Base-by-base conservation (phyloP, 305 asterid species). In the Solanum aculeatissimum region DNA sequence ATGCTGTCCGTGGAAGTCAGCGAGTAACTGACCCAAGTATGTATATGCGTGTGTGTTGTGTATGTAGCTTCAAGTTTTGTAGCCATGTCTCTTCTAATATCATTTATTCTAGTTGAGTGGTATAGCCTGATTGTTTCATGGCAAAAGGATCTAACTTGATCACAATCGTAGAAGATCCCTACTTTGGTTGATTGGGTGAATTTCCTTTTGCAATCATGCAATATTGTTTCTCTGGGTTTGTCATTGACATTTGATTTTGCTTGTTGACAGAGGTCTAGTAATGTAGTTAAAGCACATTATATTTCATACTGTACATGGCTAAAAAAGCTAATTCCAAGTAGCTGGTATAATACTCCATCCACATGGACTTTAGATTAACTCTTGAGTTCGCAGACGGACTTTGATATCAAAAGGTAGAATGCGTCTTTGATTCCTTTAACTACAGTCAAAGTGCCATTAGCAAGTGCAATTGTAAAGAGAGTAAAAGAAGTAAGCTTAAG, bases 1-100 rank as follows among this genome's bases (percentile, higher is more conserved):
- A 91, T 85, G 92, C 95, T 80, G 94, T 96, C 70, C 98, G 99
- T 68, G 99, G 99, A 83, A 92, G 89, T 92, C 98, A 96, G 86
- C 91, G 91, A 90, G 98, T 93, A 75, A 91, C 94, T 65, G 98
- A 96, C 82, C 98, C 91, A 84, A 96, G 99, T 96, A 94, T 80
- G 93, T 88, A 16, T 71, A 63, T 40, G 21, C 9, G n/a, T 63
- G 57, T 53, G 53, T 49, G 99, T 96, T 60, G 43, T 45, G 5
- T 25, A 68, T 66, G 9, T 83, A 2, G 74, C 23, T 60, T 85
- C 77, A 77, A 45, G 84, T 83, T 83, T 82, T 62, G 35, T 29
- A 68, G 47, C 45, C 53, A 62, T 75, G 66, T 71, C 84, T 80
- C 29, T 18, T 49, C 25, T 78, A 29, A 53, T 78, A 27, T 51